A percentile compares a stretch with the other conserved stretches of the same genome.
Evolutionary conservation across 2,329 filamentous ascomycete species (phyloP).

Genomic region (Colletotrichum plurivorum): DNA sequence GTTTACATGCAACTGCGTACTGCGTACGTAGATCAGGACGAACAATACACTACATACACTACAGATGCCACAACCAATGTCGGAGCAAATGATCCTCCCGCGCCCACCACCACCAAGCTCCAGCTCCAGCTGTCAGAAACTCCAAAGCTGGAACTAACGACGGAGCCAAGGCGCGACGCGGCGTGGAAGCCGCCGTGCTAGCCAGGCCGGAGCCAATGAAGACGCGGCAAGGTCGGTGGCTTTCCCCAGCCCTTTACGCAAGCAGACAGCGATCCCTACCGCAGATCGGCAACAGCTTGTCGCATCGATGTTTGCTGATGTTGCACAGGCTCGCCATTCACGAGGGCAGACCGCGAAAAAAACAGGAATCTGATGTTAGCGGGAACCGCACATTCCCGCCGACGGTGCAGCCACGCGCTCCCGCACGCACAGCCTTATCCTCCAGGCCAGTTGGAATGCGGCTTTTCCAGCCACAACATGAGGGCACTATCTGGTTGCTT

Average conservation of each 20-base stretch:
- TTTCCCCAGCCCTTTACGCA: slow-evolving; percentile 37
- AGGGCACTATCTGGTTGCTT: background rate
- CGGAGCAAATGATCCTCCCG: slow-evolving; percentile 17
- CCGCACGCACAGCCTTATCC: no score
- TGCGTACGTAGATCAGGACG: background rate
- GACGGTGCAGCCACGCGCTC: slow-evolving; percentile 7
- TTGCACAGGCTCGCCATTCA: slow-evolving; percentile 18
- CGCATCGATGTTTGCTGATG: slow-evolving; percentile 20
- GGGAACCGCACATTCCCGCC: slow-evolving; percentile 17
- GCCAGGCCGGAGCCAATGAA: slow-evolving; percentile 13
- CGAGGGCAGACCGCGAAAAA: slow-evolving; percentile 2
- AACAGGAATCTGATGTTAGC: slow-evolving; percentile 29
- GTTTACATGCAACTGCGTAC: background rate
- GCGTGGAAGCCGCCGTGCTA: slow-evolving; percentile 14
- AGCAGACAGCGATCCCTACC: slow-evolving; percentile 36
- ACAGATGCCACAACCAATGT: background rate
- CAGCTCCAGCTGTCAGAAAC: slow-evolving; percentile 21
- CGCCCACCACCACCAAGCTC: background rate
- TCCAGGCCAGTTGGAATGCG: background rate
- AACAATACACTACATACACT: background rate
- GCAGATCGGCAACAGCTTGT: slow-evolving; percentile 33
- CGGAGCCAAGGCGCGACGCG: slow-evolving; percentile 20
- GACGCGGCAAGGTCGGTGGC: slow-evolving; percentile 11
- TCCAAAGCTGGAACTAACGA: slow-evolving; percentile 3
- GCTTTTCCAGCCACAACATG: slow-evolving; percentile 20